A percentile compares a stretch with the other conserved stretches of the same genome.
Evolutionary conservation across 805 yeast species (phyloP).

Genomic region (Saturnispora kantuleensis): DNA sequence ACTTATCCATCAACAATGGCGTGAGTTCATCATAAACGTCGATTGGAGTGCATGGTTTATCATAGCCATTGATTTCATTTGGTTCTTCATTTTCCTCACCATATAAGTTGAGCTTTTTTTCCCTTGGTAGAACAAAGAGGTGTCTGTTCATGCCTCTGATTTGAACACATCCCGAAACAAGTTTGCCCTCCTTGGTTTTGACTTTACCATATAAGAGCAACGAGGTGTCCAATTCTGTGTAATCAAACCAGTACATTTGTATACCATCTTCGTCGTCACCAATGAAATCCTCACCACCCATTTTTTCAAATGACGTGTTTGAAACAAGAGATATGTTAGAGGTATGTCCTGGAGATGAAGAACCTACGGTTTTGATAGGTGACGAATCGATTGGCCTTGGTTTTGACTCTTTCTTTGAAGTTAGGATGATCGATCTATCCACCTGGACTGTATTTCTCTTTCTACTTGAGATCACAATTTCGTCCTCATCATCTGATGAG

Average conservation of each 20-base stretch:
- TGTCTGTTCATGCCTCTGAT: constrained; percentile 61
- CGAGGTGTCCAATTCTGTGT: constrained; percentile 61
- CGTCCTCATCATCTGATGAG: constrained; percentile 43
- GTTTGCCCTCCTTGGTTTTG: constrained; percentile 43
- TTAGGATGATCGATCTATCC: constrained; percentile 33
- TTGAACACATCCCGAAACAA: constrained; percentile 70
- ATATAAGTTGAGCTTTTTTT: constrained; percentile 28
- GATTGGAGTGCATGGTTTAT: constrained; percentile 35
- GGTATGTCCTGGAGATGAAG: constrained; percentile 20
- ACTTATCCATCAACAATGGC: constrained; percentile 52
- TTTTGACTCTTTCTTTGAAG: constrained; percentile 18
- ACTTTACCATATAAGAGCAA: constrained; percentile 77
- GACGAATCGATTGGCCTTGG: constrained; percentile 19
- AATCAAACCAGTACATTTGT: constrained; percentile 86
- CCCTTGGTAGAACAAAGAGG: constrained; percentile 68
- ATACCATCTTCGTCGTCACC: constrained; percentile 31
- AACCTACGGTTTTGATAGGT: constrained; percentile 15
- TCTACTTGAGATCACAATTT: constrained; percentile 45
- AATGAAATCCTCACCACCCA: constrained; percentile 26
- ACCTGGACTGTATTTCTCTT: constrained; percentile 37
- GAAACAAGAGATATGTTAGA: constrained; percentile 21
- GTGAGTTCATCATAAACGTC: constrained; percentile 75
- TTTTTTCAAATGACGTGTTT: constrained; percentile 21
- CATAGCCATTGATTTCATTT: constrained; percentile 16
- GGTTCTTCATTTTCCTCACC: constrained; percentile 32